Percentiles rank a stretch among this genome's conserved stretches.
Conservation (phyloP, 345 rosid species). For the Murraya paniculata region DNA sequence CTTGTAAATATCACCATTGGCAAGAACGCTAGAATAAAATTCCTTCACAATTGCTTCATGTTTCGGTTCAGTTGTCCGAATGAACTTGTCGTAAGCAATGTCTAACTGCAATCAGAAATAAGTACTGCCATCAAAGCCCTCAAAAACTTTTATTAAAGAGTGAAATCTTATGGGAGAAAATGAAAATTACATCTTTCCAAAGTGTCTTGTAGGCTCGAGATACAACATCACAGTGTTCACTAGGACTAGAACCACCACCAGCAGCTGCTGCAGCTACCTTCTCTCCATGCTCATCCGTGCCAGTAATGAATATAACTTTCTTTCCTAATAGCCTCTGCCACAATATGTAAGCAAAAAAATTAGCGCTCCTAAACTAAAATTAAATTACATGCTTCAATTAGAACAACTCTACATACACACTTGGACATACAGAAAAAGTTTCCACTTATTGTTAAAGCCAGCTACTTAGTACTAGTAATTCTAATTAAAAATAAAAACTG, state of each 20-base stretch:
- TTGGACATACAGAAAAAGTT: background rate
- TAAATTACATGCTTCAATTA: background rate
- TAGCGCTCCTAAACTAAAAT: background rate
- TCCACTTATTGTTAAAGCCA: background rate
- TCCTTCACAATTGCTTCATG: constrained; percentile 87
- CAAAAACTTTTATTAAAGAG: background rate
- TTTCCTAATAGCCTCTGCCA: constrained; percentile 87
- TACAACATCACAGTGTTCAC: constrained; percentile 79
- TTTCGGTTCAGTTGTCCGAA: constrained; percentile 89
- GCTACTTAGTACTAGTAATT: background rate
- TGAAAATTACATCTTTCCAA: constrained; percentile 64
- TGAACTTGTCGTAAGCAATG: constrained; percentile 73
- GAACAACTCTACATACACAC: background rate
- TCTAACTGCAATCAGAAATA: constrained; percentile 52
- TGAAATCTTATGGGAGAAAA: constrained; percentile 1
- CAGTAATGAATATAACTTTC: constrained; percentile 77
- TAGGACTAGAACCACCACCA: constrained; percentile 58
- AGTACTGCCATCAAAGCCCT: constrained; percentile 3
- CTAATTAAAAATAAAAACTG: background rate
- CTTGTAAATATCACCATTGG: constrained; percentile 81
- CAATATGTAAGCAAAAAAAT: constrained; percentile 13
- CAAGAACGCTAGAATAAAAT: constrained; percentile 76
- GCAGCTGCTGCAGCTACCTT: constrained; percentile 87
- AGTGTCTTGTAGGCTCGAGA: constrained; percentile 71
- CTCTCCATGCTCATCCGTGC: constrained; percentile 97